Conservation (phyloP, 345 rosid genomes). For the Turritis glabra region DNA sequence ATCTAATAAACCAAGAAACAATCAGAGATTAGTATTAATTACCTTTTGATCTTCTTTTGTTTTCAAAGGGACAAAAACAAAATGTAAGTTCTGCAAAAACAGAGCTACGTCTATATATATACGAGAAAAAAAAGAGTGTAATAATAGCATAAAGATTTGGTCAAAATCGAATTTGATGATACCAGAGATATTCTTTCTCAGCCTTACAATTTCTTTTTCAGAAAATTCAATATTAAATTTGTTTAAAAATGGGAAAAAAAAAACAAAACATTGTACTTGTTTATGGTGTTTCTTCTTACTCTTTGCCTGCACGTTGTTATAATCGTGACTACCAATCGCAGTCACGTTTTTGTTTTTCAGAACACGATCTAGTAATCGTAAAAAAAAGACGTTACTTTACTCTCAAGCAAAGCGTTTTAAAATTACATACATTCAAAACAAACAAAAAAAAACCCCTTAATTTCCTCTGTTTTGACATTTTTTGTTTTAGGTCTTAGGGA, state of each 20-base stretch:
- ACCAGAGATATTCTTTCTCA: constrained; percentile 39
- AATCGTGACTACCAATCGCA: constrained; percentile 28
- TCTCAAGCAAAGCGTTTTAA: constrained; percentile 20
- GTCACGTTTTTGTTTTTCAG: constrained; percentile 9
- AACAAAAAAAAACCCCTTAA: background rate
- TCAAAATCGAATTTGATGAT: constrained; percentile 30
- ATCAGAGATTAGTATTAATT: constrained; percentile 13
- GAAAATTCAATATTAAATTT: background rate
- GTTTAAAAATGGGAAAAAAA: background rate
- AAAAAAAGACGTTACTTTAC: constrained; percentile 25
- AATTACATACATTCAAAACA: constrained; percentile 15
- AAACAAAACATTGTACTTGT: constrained; percentile 10
- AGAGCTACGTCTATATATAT: constrained; percentile 7
- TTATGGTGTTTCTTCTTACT: background rate
- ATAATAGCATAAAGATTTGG: constrained; percentile 36
- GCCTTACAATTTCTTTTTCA: constrained; percentile 25
- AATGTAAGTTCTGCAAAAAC: constrained; percentile 24
- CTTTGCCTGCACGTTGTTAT: constrained; percentile 36
- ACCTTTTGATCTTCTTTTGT: constrained; percentile 22
- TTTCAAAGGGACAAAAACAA: constrained; percentile 19
- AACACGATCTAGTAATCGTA: constrained; percentile 15
- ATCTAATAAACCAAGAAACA: constrained; percentile 8
- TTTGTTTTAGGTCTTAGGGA: constrained; percentile 22
- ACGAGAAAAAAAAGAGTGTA: constrained; percentile 24
- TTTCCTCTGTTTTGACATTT: background rate